Evolutionary conservation across 1,284 basidiomycete genomes (phyloP).

Genomic region (Inonotus hispidus): DNA sequence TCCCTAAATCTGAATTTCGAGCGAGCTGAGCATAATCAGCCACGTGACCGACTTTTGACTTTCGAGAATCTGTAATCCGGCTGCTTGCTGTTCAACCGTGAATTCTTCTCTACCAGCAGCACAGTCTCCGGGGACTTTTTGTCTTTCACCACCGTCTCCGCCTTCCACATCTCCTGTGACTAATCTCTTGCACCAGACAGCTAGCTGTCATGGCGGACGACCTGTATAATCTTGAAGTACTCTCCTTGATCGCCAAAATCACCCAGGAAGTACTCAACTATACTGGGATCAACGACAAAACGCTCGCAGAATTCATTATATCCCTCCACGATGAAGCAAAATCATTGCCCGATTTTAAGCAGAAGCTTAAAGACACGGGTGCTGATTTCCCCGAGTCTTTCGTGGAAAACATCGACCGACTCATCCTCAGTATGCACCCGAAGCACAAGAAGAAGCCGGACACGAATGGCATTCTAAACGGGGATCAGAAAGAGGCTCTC

Average conservation of each 20-base stretch:
- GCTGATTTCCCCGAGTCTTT: slow-evolving; percentile 89
- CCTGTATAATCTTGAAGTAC: slow-evolving; percentile 84
- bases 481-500: slow-evolving; percentile 32
- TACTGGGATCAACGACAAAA: slow-evolving; percentile 81
- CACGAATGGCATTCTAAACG: slow-evolving; percentile 39
- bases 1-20: neutral
- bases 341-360: slow-evolving; percentile 75
- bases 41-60: neutral
- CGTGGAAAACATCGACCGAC: slow-evolving; percentile 87
- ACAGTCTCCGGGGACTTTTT: neutral
- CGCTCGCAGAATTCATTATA: slow-evolving; percentile 94
- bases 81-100: neutral
- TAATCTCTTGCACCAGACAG: neutral
- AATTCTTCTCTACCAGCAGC: neutral
- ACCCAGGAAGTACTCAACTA: slow-evolving; percentile 90
- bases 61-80: neutral
- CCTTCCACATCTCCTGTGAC: neutral
- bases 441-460: slow-evolving; percentile 80
- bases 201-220: slow-evolving; percentile 59
- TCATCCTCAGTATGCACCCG: slow-evolving; percentile 93
- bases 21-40: neutral
- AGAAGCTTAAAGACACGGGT: slow-evolving; percentile 74
- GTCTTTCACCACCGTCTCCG: neutral
- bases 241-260: slow-evolving; percentile 85
- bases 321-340: slow-evolving; percentile 83